Conservation (phyloP, 495 filamentous ascomycete species). For the Xylaria sp. region DNA sequence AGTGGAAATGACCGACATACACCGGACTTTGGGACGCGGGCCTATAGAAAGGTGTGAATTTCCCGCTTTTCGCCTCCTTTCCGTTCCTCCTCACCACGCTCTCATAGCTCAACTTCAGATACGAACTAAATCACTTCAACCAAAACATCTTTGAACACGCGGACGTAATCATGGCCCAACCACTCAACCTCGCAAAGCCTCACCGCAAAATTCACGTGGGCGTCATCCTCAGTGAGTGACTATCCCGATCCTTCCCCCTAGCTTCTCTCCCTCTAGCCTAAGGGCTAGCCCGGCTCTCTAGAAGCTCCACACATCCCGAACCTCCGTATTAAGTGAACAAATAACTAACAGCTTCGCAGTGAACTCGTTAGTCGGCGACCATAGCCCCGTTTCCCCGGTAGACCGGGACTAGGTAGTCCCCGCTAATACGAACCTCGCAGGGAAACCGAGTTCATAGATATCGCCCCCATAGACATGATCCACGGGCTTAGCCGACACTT, state of each 20-base stretch:
- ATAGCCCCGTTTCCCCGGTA: too few species aligned
- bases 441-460: slow-evolving; percentile 32
- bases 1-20: neutral
- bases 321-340: neutral
- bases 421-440: neutral
- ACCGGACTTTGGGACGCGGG: neutral
- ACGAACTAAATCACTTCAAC: neutral
- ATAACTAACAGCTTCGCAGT: neutral
- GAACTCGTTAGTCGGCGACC: neutral
- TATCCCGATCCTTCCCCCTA: neutral
- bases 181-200: slow-evolving; percentile 13
- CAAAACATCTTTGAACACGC: neutral
- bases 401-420: neutral
- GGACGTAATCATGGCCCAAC: slow-evolving; percentile 17
- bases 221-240: slow-evolving; percentile 14
- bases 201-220: slow-evolving; percentile 15
- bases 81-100: neutral
- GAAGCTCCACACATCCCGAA: neutral
- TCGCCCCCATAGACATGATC: slow-evolving; percentile 34
- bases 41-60: neutral
- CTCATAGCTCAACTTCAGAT: neutral
- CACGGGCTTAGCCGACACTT: slow-evolving; percentile 28
- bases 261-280: neutral
- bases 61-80: neutral
- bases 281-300: neutral